Percentiles rank a stretch among this genome's conserved stretches.
These are phyloP conservation scores for Lepidopterella palustris DNA, from an alignment of 495 filamentous ascomycete species.

Conservation along the genomic window DNA sequence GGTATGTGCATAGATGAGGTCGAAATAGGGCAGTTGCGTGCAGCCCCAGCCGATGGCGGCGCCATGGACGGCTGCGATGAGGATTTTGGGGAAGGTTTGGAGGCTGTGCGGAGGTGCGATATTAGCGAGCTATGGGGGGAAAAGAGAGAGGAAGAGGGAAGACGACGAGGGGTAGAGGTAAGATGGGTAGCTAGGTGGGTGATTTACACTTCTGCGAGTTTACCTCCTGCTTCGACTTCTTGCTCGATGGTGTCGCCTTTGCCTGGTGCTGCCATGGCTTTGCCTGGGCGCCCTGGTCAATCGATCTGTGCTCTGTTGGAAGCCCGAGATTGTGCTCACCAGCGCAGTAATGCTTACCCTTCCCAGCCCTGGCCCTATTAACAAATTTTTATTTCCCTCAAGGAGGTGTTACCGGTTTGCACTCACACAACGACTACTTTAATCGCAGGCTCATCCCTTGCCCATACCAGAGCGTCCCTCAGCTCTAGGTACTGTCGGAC, in stretches of 20 bases:
- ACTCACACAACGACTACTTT: slow-evolving; percentile 16
- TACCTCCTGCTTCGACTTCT: slow-evolving; percentile 14
- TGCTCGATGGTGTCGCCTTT: slow-evolving; percentile 13
- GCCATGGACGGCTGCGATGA: slow-evolving; percentile 24
- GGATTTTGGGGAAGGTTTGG: slow-evolving; percentile 16
- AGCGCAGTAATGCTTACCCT: slow-evolving; percentile 20
- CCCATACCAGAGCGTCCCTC: slow-evolving; percentile 17
- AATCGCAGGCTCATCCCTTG: slow-evolving; percentile 14
- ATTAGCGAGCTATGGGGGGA: too few species aligned
- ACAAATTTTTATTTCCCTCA: not conserved
- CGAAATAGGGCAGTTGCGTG: slow-evolving; percentile 20
- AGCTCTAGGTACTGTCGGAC: slow-evolving; percentile 16
- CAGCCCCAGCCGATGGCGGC: slow-evolving; percentile 24
- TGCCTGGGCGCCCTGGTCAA: slow-evolving; percentile 1
- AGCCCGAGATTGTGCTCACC: not conserved
- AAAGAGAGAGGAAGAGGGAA: too few species aligned
- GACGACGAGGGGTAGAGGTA: not conserved
- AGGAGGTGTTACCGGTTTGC: not conserved
- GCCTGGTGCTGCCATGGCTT: slow-evolving; percentile 6
- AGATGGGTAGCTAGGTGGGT: not conserved
- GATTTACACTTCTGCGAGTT: slow-evolving; percentile 6
- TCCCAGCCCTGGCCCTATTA: slow-evolving; percentile 9
- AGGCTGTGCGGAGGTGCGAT: not conserved
- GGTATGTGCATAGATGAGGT: slow-evolving; percentile 20
- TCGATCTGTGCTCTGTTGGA: not conserved